phyloP scores from a whole-genome alignment of 73 alveolate genomes.

The Paramecium biaurelia region DNA sequence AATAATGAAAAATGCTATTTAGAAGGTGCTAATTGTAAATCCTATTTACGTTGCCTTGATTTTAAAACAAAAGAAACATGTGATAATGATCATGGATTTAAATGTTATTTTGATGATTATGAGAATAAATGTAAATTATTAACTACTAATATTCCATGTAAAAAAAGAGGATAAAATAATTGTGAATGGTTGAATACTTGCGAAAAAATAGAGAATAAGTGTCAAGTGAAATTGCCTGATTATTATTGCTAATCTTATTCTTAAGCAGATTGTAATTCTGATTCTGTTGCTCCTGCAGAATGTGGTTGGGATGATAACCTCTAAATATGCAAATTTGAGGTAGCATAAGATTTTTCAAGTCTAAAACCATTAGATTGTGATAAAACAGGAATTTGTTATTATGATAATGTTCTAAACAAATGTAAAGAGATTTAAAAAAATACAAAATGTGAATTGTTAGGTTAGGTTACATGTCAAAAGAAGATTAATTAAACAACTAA shows the following conservation, averaged over 20 bases:
- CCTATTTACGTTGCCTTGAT: slow-evolving; percentile 6
- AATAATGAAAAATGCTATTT: slow-evolving; percentile 36
- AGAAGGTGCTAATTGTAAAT: background rate
- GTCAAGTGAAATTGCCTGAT: background rate
- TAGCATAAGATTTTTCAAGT: background rate
- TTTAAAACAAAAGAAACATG: background rate
- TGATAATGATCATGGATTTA: background rate
- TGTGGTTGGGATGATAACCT: background rate
- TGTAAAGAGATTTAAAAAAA: background rate
- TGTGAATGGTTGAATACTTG: background rate
- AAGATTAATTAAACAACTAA: background rate
- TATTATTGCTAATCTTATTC: background rate
- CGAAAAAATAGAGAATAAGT: background rate
- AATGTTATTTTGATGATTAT: slow-evolving; percentile 14
- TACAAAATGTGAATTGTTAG: background rate
- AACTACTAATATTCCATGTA: background rate
- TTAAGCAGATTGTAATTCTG: background rate
- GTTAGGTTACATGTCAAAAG: background rate
- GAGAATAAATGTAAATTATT: background rate
- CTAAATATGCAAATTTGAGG: background rate
- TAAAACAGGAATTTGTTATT: background rate
- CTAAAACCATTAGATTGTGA: background rate
- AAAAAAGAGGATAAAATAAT: background rate
- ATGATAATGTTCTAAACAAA: background rate
- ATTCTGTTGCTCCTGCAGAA: background rate